Evolutionary conservation across 495 filamentous ascomycete species (phyloP).

Genomic region (Cladorrhinum samala): DNA sequence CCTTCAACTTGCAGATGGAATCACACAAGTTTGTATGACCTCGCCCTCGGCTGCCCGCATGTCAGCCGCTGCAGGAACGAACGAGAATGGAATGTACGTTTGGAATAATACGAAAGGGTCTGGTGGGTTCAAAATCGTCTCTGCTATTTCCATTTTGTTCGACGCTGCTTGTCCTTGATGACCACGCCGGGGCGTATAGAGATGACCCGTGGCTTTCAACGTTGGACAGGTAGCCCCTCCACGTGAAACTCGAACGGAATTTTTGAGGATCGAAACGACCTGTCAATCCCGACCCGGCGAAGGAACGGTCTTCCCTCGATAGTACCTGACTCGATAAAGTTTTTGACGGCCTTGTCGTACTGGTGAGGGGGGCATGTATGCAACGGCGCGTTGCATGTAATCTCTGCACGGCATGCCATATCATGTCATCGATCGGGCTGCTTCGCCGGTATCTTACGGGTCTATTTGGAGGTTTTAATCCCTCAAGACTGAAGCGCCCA

Average conservation of each 20-base stretch:
- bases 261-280: too few relatives aligned
- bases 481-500: neutral
- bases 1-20: neutral
- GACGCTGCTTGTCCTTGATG: neutral
- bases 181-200: too few relatives aligned
- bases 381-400: neutral
- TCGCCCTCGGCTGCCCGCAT: slow-evolving; percentile 9
- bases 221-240: too few relatives aligned
- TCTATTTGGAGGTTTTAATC: neutral
- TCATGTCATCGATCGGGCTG: neutral
- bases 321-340: too few relatives aligned
- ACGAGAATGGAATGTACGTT: neutral
- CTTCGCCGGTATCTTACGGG: neutral
- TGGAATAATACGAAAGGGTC: neutral
- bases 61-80: slow-evolving; percentile 11
- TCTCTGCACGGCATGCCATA: neutral
- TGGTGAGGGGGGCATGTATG: neutral
- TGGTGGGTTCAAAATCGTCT: neutral
- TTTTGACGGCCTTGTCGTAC: neutral
- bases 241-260: too few relatives aligned
- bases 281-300: too few relatives aligned
- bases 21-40: neutral
- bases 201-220: too few relatives aligned
- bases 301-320: too few relatives aligned
- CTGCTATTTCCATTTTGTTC: neutral